A percentile compares a stretch with the other conserved stretches of the same genome.
phyloP scores from a whole-genome alignment of 352 stramenopile species.

The Aphanomyces cochlioides region DNA sequence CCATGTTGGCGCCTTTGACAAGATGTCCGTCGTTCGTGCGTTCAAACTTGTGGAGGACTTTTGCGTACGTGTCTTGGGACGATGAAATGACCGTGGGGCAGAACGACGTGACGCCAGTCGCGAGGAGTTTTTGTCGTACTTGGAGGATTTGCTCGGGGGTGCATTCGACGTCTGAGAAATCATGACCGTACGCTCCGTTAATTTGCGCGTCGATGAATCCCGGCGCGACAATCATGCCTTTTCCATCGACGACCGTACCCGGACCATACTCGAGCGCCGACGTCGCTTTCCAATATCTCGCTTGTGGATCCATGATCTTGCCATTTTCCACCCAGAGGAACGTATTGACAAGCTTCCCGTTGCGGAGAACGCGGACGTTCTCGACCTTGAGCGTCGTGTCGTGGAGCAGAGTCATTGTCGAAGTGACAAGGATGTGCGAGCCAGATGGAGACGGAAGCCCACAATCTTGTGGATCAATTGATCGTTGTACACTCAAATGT shows the following conservation, averaged over 20 bases:
- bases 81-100: constrained; percentile 89
- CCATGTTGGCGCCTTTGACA: constrained; percentile 53
- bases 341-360: constrained; percentile 38
- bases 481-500: too few species aligned
- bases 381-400: constrained; percentile 43
- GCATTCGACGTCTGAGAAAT: constrained; percentile 73
- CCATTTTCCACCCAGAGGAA: constrained; percentile 54
- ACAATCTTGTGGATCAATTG: too few species aligned
- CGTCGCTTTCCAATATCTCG: constrained; percentile 46
- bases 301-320: constrained; percentile 50
- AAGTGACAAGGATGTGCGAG: background rate
- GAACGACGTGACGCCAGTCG: constrained; percentile 76
- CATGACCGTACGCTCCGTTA: constrained; percentile 83
- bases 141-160: constrained; percentile 43
- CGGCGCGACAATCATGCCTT: constrained; percentile 61
- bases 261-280: constrained; percentile 42
- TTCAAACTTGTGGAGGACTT: constrained; percentile 49
- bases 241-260: constrained; percentile 57
- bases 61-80: constrained; percentile 49
- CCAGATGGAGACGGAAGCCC: too few species aligned
- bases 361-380: constrained; percentile 59
- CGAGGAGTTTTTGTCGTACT: constrained; percentile 49
- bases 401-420: constrained; percentile 7
- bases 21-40: constrained; percentile 38
- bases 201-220: constrained; percentile 90